These are phyloP conservation scores for Mimosa pudica DNA, from an alignment of 306 rosid genomes.

Conservation along the genomic window DNA sequence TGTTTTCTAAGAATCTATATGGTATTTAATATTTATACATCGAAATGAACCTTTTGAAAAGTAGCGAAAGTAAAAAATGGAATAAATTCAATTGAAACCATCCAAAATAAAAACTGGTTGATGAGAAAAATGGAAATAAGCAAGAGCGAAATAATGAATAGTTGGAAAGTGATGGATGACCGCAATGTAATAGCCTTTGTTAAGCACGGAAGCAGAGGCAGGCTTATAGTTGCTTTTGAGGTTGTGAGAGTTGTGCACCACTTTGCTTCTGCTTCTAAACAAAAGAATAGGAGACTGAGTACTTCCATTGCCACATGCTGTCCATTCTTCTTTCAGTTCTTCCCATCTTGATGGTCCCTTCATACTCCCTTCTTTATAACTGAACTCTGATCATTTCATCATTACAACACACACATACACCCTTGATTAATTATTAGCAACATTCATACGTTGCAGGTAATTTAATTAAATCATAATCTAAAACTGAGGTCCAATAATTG, in stretches of 20 bases:
- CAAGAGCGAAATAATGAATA: neutral
- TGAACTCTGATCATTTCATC: constrained; percentile 34
- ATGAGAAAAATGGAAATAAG: no score
- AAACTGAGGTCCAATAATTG: neutral
- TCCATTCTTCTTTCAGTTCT: constrained; percentile 54
- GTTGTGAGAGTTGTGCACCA: constrained; percentile 34
- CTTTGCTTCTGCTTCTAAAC: constrained; percentile 23
- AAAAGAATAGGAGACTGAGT: constrained; percentile 71
- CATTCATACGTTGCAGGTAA: neutral
- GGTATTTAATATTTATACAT: no score
- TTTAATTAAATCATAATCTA: neutral
- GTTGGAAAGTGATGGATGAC: constrained; percentile 27
- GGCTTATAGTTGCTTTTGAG: constrained; percentile 43
- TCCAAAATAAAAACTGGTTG: no score
- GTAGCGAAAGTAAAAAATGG: no score
- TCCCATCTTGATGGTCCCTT: constrained; percentile 66
- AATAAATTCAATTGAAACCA: no score
- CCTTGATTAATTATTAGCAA: no score
- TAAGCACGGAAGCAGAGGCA: constrained; percentile 45
- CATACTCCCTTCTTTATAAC: constrained; percentile 45
- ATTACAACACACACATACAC: neutral
- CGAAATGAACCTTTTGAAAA: no score
- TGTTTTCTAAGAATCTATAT: no score
- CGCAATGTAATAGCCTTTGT: constrained; percentile 57
- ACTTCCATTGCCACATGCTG: constrained; percentile 50